Evolutionary conservation across 306 rosid genomes (phyloP).

Genomic region (Acacia crassicarpa): DNA sequence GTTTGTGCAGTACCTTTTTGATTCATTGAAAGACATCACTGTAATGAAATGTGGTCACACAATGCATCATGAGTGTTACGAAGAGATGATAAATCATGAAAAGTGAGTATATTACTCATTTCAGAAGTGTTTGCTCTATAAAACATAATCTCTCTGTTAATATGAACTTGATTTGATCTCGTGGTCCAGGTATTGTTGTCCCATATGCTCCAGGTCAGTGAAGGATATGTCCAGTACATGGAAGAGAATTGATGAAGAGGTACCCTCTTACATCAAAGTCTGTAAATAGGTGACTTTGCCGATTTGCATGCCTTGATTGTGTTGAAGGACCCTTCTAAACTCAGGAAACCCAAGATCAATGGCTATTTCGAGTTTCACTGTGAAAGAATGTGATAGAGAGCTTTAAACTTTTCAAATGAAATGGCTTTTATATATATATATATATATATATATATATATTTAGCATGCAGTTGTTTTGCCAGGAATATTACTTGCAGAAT

Average conservation of each 20-base stretch:
- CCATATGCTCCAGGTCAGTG: conserved; percentile 85
- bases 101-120: conserved; percentile 54
- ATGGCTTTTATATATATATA: no score
- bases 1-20: conserved; percentile 76
- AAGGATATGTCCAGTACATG: conserved; percentile 81
- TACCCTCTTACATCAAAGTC: conserved; percentile 32
- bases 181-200: conserved; percentile 75
- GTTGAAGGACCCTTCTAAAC: neutral
- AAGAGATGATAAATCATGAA: conserved; percentile 73
- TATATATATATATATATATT: no score
- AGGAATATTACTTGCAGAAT: conserved; percentile 12
- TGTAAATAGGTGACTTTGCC: neutral
- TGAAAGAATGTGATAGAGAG: neutral
- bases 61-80: conserved; percentile 80
- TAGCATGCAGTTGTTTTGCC: conserved; percentile 2
- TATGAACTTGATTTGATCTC: conserved; percentile 28
- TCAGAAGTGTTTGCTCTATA: neutral
- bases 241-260: conserved; percentile 97
- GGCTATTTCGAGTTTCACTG: neutral
- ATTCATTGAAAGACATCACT: conserved; percentile 69
- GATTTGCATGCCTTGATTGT: neutral
- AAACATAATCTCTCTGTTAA: conserved; percentile 6
- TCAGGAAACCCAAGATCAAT: neutral
- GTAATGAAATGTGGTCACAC: conserved; percentile 99
- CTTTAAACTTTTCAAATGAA: neutral